These are phyloP conservation scores for Aspergillus vadensis DNA, from an alignment of 2,329 filamentous ascomycete genomes.

Conservation along the genomic window DNA sequence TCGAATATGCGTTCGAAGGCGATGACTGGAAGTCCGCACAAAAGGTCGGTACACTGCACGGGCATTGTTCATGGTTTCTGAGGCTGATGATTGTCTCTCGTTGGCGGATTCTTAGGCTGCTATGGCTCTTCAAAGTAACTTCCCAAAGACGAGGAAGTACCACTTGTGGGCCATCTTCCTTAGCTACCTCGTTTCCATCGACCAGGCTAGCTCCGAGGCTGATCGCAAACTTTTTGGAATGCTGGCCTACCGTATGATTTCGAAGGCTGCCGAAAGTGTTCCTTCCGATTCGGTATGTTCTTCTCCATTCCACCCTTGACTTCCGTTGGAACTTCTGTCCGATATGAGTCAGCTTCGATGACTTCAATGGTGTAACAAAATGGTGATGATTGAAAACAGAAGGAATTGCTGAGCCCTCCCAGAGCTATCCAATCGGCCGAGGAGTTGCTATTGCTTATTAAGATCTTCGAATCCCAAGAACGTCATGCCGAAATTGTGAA, in stretches of 20 bases:
- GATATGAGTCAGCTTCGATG: background rate
- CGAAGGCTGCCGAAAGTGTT: conserved; percentile 49
- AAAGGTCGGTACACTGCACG: conserved; percentile 43
- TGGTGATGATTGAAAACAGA: conserved; percentile 34
- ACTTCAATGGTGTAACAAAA: conserved; percentile 18
- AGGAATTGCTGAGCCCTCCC: conserved; percentile 43
- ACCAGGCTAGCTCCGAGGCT: conserved; percentile 40
- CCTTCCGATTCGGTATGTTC: conserved; percentile 46
- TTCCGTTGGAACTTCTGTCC: background rate
- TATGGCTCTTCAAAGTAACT: conserved; percentile 53
- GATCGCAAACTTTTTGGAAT: conserved; percentile 52
- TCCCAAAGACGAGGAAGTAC: conserved; percentile 50
- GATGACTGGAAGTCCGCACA: conserved; percentile 52
- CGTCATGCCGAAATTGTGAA: conserved; percentile 44
- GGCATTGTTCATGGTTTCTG: background rate
- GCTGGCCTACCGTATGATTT: conserved; percentile 53
- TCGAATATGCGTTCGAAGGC: conserved; percentile 43
- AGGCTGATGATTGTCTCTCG: background rate
- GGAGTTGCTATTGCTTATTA: conserved; percentile 48
- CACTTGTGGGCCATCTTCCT: conserved; percentile 54
- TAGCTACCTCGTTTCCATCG: conserved; percentile 45
- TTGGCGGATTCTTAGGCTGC: conserved; percentile 41
- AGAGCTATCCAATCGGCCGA: conserved; percentile 51
- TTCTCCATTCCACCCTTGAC: background rate
- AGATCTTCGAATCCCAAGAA: conserved; percentile 47